phyloP scores from a whole-genome alignment of 2,329 filamentous ascomycete species.

The Alternaria triticina region DNA sequence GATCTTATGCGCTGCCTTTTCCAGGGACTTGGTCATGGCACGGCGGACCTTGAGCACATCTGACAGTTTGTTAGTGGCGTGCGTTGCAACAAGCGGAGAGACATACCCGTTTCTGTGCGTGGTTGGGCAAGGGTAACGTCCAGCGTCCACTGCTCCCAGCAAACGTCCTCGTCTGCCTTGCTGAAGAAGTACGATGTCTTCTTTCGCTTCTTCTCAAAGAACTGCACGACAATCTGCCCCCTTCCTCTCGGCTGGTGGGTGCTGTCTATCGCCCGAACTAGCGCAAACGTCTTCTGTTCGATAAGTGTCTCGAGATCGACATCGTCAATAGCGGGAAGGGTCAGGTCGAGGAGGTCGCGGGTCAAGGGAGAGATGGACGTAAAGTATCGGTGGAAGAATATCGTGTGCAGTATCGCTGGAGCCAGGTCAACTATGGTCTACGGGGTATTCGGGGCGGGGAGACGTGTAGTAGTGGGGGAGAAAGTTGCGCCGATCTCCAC shows the following conservation, averaged over 20 bases:
- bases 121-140: slow-evolving; percentile 93
- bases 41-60: slow-evolving; percentile 87
- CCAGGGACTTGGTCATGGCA: slow-evolving; percentile 88
- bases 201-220: slow-evolving; percentile 89
- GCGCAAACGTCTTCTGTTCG: slow-evolving; percentile 79
- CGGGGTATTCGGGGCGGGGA: slow-evolving; percentile 10
- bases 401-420: slow-evolving; percentile 88
- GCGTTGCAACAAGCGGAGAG: neutral
- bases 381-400: slow-evolving; percentile 99
- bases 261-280: slow-evolving; percentile 77
- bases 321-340: slow-evolving; percentile 87
- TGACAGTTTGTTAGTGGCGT: slow-evolving; percentile 45
- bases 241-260: slow-evolving; percentile 65
- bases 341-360: slow-evolving; percentile 88
- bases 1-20: slow-evolving; percentile 88
- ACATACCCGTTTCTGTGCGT: slow-evolving; percentile 81
- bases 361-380: slow-evolving; percentile 81
- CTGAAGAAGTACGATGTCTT: slow-evolving; percentile 72
- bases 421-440: slow-evolving; percentile 13
- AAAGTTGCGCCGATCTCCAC: slow-evolving; percentile 2
- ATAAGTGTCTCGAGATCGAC: slow-evolving; percentile 92
- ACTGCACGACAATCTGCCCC: slow-evolving; percentile 84
- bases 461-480: slow-evolving; percentile 12
- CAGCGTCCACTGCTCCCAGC: slow-evolving; percentile 95
- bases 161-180: slow-evolving; percentile 88